Evolutionary conservation across 768 basidiomycete genomes (phyloP), one percentile per base, ranked within the genome.

Genomic region (Mycena vulgaris): DNA sequence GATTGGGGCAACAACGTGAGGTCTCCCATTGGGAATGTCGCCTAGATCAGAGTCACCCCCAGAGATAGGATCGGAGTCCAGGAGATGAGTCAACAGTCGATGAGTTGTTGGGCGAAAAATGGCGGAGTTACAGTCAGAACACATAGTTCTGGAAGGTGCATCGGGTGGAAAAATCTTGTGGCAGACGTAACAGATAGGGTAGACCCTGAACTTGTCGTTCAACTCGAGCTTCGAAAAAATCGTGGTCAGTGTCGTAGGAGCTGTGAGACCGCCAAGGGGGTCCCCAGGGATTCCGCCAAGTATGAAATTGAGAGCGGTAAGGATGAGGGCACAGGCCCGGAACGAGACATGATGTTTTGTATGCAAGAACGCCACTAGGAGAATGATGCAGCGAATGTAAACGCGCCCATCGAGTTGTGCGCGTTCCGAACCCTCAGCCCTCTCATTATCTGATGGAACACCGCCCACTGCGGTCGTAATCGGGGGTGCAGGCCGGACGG

Each of bases 1-100:
- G 10, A 75, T 69, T 21, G 75, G 75, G 5, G 73, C 56, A 7
- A 52, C 73, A 42, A 69, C 40, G 25, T 67, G 68, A 21, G 71
- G 63, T 19, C 25, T 49, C 7, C 48, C 48, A 28, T 5, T 28
- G 14, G 25, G 2, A 19, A 5, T 27, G 5, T 9, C 11, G 3
- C 48, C 48, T 4, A 49, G 1, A 17, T 56, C 55, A 17, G 16
- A 10, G 6, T 52, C 55, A 9, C 21, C 37, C 1, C 55, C 55
- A 14, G 7, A 17, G 16, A 56, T 56, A 31, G 55, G 55, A 39
- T 56, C 55, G 23, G 55, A 37, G 14, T 37, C 2, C 3, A 14
- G 8, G 2, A 39, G 25, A 39, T 19, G 55, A 39, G 3, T 14
- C 5, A 56, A 25, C 3, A 56, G 2, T 5, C 23, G 2, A 25